Evolutionary conservation across 2,329 filamentous ascomycete species (phyloP), one percentile per base, ranked within the genome.

Genomic region (Podosphaera fusca): DNA sequence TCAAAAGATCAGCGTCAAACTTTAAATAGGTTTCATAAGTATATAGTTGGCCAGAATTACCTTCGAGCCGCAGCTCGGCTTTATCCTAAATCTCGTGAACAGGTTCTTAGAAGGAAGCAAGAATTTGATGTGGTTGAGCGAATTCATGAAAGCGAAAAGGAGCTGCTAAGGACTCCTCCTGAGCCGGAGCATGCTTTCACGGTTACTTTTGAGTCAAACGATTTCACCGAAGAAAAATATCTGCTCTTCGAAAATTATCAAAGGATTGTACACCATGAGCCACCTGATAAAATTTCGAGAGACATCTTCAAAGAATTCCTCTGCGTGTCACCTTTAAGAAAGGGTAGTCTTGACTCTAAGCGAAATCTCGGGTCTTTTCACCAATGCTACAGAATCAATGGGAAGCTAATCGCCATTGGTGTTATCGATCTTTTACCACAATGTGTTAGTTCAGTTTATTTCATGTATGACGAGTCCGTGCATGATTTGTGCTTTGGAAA

Each of bases 401-500:
- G 84, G 30, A 74, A 79, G 55, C 73, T 92, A 12, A 79, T 90
- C 31, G 86, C 86, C 1, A 76, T 92, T 61, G 82, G 82, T 0
- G 82, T 92, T 1, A 71, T 92, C 4, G 86, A 92, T 65, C 73
- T 92, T 7, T 72, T 92, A 0, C 86, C 86, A 0, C 73, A 86
- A 58, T 82, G 79, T 61, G 83, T 92, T 55, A 89, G 85, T 63
- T 83, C 83, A 3, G 86, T 92, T 9, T 92, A 92, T 69, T 87
- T 92, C 66, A 70, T 92, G 59, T 92, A 92, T 65, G 78, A 89
- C 64, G 80, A 82, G 64, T 84, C 84, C 60, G 79, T 87, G 56
- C 79, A 84, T 62, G 73, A 75, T 58, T 81, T 78, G 69, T 75
- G 75, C 31, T 83, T 86, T 35, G 86, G 86, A 0, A 92, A 90